These are phyloP conservation scores for Arabidopsis suecica DNA, from an alignment of 345 rosid species.

Conservation along the genomic window DNA sequence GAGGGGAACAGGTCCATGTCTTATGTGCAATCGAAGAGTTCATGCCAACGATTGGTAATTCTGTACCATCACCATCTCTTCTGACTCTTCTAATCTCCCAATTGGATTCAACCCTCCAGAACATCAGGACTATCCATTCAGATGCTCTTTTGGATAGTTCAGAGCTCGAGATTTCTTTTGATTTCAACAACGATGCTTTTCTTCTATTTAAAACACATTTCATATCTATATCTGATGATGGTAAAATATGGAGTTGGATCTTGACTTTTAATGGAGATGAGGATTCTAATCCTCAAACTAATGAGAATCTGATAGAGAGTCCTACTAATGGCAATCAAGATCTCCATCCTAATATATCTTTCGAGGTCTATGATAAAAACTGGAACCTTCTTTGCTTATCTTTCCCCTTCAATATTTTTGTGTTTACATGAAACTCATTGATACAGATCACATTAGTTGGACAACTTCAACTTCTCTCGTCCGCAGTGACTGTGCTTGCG, in stretches of 20 bases:
- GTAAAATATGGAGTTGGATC: slow-evolving; percentile 90
- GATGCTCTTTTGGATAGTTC: slow-evolving; percentile 49
- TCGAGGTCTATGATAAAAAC: slow-evolving; percentile 53
- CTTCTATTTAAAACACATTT: slow-evolving; percentile 62
- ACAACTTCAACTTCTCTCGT: slow-evolving; percentile 92
- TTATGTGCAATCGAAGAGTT: slow-evolving; percentile 78
- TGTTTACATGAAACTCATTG: slow-evolving; percentile 29
- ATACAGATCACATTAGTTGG: slow-evolving; percentile 74
- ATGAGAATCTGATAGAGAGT: slow-evolving; percentile 24
- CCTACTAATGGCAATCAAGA: slow-evolving; percentile 45
- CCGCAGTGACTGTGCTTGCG: slow-evolving; percentile 77
- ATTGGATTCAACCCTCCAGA: slow-evolving; percentile 72
- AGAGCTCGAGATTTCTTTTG: slow-evolving; percentile 68
- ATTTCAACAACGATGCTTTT: slow-evolving; percentile 64
- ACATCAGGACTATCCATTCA: slow-evolving; percentile 58
- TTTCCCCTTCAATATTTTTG: background rate
- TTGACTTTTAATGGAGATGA: slow-evolving; percentile 64
- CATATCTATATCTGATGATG: slow-evolving; percentile 89
- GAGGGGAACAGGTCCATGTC: slow-evolving; percentile 77
- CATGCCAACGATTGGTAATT: slow-evolving; percentile 75
- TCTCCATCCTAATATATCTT: slow-evolving; percentile 48
- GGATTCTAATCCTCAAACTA: slow-evolving; percentile 42
- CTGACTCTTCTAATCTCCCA: slow-evolving; percentile 62
- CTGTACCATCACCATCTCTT: slow-evolving; percentile 71
- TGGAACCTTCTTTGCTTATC: slow-evolving; percentile 2